phyloP scores from a whole-genome alignment of 192 early-diverging fungal genomes.

The Spizellomyces punctatus region DNA sequence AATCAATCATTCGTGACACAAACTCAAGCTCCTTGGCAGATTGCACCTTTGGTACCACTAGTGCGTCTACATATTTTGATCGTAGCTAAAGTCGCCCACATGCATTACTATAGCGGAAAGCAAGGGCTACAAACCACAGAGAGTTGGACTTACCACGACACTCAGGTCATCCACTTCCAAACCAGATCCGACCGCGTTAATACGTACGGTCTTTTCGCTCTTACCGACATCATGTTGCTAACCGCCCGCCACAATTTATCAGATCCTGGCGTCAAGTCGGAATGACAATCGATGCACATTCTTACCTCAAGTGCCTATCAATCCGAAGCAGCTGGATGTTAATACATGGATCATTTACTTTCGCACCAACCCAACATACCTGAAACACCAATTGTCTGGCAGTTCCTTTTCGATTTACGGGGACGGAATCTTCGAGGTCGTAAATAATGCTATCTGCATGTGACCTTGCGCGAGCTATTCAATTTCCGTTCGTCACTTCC shows the following conservation, averaged over 20 bases:
- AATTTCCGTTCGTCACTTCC: constrained; percentile 88
- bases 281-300: no score
- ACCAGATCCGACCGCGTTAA: constrained; percentile 76
- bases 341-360: constrained; percentile 21
- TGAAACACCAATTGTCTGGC: constrained; percentile 74
- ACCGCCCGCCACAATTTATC: no score
- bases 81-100: constrained; percentile 37
- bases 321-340: neutral
- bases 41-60: constrained; percentile 91
- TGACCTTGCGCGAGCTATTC: constrained; percentile 66
- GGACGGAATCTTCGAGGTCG: constrained; percentile 92
- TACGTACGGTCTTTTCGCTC: constrained; percentile 84
- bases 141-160: constrained; percentile 59
- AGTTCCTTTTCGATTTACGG: constrained; percentile 74
- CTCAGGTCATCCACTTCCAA: constrained; percentile 78
- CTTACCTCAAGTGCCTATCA: constrained; percentile 35
- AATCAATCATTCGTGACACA: constrained; percentile 74
- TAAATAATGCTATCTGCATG: constrained; percentile 86
- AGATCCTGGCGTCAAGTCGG: no score
- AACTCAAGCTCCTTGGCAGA: constrained; percentile 74
- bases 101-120: constrained; percentile 2
- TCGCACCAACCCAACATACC: constrained; percentile 54
- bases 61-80: constrained; percentile 45
- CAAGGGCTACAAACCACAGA: neutral
- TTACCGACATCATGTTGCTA: constrained; percentile 66